Conservation (phyloP, 441 rosid genomes). For the Jatropha multifida region DNA sequence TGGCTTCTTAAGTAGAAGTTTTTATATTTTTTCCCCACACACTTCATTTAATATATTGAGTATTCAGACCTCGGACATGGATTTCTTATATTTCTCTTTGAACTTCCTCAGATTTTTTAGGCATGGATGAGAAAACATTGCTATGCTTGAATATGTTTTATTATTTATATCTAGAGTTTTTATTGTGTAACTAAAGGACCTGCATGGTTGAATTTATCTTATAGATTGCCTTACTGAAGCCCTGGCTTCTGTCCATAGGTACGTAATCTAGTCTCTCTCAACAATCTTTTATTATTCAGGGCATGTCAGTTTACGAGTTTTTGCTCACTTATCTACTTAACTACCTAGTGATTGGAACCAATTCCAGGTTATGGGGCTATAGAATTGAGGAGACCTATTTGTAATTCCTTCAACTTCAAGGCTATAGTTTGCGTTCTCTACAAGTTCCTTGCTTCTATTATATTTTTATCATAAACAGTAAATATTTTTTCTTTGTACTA, state of each 20-base stretch:
- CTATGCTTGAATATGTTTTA: background rate
- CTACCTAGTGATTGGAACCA: background rate
- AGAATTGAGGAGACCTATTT: background rate
- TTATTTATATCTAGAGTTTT: too few species aligned
- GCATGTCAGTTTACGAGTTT: background rate
- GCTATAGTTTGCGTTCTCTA: background rate
- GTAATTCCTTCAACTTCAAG: background rate
- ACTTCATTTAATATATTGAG: too few species aligned
- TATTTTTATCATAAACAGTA: too few species aligned
- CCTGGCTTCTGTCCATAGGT: too few species aligned
- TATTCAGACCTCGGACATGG: background rate
- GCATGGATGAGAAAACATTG: background rate
- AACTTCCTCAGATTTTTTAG: background rate
- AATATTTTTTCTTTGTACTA: too few species aligned
- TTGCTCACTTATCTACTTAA: background rate
- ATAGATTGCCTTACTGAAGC: too few species aligned
- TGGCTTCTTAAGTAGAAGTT: background rate
- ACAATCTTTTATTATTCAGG: background rate
- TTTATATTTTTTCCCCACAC: background rate
- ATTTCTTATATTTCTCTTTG: background rate
- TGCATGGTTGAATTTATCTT: background rate
- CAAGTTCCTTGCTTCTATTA: background rate
- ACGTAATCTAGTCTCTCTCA: too few species aligned
- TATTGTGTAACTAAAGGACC: background rate
- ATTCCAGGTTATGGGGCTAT: background rate